Conservation (phyloP, 2,329 filamentous ascomycete genomes). For the Exophiala sideris region DNA sequence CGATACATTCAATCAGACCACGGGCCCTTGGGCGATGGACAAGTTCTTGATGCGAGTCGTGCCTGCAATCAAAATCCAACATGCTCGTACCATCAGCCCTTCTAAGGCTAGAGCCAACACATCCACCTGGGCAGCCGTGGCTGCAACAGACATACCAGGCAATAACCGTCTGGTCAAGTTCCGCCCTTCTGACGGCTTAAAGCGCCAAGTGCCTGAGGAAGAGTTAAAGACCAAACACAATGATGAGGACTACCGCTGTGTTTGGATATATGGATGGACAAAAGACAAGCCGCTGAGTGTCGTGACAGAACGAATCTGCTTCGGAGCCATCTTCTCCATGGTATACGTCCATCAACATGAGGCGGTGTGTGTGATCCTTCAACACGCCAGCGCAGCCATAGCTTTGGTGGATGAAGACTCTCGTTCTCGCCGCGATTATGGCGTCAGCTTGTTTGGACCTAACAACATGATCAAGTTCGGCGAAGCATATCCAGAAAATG, state of each 20-base stretch:
- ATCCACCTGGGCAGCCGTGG: conserved; percentile 30
- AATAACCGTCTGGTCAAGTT: conserved; percentile 29
- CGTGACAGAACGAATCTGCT: conserved; percentile 37
- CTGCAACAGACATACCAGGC: conserved; percentile 25
- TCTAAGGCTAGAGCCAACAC: conserved; percentile 4
- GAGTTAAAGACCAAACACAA: conserved; percentile 3
- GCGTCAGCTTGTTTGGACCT: conserved; percentile 35
- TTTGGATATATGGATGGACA: conserved; percentile 28
- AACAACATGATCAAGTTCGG: conserved; percentile 32
- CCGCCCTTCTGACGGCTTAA: conserved; percentile 25
- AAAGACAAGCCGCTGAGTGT: conserved; percentile 21
- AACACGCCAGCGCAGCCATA: conserved; percentile 36
- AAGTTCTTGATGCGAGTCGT: conserved; percentile 26
- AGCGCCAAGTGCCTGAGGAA: conserved; percentile 20
- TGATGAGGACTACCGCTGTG: conserved; percentile 25
- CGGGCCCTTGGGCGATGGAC: conserved; percentile 29
- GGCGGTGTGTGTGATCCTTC: conserved; percentile 38
- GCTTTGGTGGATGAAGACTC: conserved; percentile 35
- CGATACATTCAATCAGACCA: conserved; percentile 33
- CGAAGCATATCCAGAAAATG: conserved; percentile 35
- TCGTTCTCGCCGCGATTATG: conserved; percentile 30
- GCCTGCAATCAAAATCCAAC: conserved; percentile 11
- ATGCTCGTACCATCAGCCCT: conserved; percentile 1
- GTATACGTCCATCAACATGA: conserved; percentile 31
- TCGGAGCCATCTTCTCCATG: conserved; percentile 41